Evolutionary conservation across 2,329 filamentous ascomycete genomes (phyloP).

Genomic region (Penicillium sp.): DNA sequence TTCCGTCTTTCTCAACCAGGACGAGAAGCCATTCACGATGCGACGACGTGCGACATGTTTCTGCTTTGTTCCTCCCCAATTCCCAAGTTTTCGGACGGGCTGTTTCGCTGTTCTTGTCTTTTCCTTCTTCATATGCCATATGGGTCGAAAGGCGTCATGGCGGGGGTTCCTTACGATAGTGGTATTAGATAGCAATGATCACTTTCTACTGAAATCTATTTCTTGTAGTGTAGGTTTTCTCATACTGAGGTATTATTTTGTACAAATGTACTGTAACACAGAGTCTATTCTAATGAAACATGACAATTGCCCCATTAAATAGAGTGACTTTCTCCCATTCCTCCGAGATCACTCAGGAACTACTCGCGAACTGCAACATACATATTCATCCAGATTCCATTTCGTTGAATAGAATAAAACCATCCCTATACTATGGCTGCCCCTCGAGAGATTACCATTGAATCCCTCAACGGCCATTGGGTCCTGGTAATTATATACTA

Average conservation of each 20-base stretch:
- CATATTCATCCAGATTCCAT: not conserved
- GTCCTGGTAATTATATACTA: not conserved
- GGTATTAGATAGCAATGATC: slow-evolving; percentile 30
- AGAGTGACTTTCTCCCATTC: not conserved
- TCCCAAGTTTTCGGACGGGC: slow-evolving; percentile 20
- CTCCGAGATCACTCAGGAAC: not conserved
- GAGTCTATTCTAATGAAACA: not conserved
- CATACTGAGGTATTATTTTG: not conserved
- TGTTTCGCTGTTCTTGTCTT: slow-evolving; percentile 10
- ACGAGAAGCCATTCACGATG: slow-evolving; percentile 18
- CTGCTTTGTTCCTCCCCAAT: slow-evolving; percentile 11
- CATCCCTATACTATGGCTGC: not conserved
- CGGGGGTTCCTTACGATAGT: slow-evolving; percentile 17
- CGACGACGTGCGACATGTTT: slow-evolving; percentile 21
- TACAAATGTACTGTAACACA: not conserved
- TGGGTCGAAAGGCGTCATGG: slow-evolving; percentile 24
- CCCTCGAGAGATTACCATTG: not conserved
- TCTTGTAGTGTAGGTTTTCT: not conserved
- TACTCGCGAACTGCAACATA: not conserved
- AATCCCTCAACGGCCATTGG: slow-evolving; percentile 3
- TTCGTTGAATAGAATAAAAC: not conserved
- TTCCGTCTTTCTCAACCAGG: slow-evolving; percentile 5
- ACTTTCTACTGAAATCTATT: slow-evolving; percentile 7
- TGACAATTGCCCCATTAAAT: not conserved
- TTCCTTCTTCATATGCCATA: slow-evolving; percentile 14